These are phyloP conservation scores for Penicillium sp. DNA, from an alignment of 2,329 filamentous ascomycete genomes.

Conservation along the genomic window DNA sequence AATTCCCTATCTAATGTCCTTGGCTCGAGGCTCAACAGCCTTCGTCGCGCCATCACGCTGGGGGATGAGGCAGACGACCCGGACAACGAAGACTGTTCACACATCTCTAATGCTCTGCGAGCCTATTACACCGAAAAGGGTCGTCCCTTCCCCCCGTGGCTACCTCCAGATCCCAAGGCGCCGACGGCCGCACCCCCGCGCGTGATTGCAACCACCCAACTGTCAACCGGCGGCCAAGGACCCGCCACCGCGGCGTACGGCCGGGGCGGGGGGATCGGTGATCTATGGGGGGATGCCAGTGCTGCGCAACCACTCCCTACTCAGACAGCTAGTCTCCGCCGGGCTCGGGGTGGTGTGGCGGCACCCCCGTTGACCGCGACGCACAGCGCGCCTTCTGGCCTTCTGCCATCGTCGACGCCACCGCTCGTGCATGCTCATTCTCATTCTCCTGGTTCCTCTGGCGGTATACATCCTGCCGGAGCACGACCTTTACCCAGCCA, in stretches of 20 bases:
- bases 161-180: constrained; percentile 81
- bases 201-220: constrained; percentile 48
- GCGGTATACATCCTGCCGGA: constrained; percentile 23
- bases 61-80: constrained; percentile 42
- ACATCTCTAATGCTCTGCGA: constrained; percentile 87
- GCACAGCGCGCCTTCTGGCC: constrained; percentile 22
- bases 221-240: constrained; percentile 37
- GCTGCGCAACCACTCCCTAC: constrained; percentile 25
- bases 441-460: constrained; percentile 23
- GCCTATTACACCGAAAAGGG: constrained; percentile 90
- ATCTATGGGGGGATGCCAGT: constrained; percentile 52
- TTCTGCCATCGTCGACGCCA: constrained; percentile 15
- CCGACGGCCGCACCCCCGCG: constrained; percentile 49
- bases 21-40: constrained; percentile 52
- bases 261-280: constrained; percentile 45
- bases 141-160: constrained; percentile 73
- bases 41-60: constrained; percentile 46
- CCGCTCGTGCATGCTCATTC: constrained; percentile 19
- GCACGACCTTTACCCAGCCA: constrained; percentile 65
- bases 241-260: constrained; percentile 25
- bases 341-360: constrained; percentile 26
- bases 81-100: constrained; percentile 71
- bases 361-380: constrained; percentile 17
- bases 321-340: constrained; percentile 38
- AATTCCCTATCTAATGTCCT: constrained; percentile 46